Evolutionary conservation across 495 filamentous ascomycete genomes (phyloP).

Genomic region (Talaromyces thailandensis): DNA sequence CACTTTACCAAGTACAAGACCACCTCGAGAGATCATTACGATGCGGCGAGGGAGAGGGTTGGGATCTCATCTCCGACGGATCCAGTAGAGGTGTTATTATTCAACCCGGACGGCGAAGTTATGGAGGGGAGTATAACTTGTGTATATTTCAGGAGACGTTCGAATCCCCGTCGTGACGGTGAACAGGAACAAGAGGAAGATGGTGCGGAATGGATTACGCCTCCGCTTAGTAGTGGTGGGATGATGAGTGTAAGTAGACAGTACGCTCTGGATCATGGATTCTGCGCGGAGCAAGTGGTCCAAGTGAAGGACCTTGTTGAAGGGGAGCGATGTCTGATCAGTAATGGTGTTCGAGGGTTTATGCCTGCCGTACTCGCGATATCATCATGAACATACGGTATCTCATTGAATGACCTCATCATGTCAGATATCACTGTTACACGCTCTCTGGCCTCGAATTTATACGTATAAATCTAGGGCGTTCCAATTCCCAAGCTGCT

Average conservation of each 20-base stretch:
- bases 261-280: slow-evolving; percentile 60
- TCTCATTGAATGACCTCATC: not conserved
- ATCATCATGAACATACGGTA: not conserved
- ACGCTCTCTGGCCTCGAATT: not conserved
- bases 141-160: slow-evolving; percentile 61
- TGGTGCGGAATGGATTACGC: slow-evolving; percentile 28
- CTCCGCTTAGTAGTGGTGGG: slow-evolving; percentile 53
- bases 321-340: slow-evolving; percentile 75
- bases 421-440: no score
- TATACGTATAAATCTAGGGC: not conserved
- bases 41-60: slow-evolving; percentile 47
- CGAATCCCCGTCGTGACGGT: not conserved
- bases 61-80: slow-evolving; percentile 43
- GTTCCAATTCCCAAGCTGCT: not conserved
- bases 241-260: slow-evolving; percentile 74
- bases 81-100: slow-evolving; percentile 61
- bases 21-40: slow-evolving; percentile 56
- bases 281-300: slow-evolving; percentile 56
- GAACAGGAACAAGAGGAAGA: not conserved
- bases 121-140: slow-evolving; percentile 85
- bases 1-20: slow-evolving; percentile 71
- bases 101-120: slow-evolving; percentile 56
- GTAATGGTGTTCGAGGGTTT: slow-evolving; percentile 79
- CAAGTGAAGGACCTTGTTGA: slow-evolving; percentile 45
- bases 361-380: slow-evolving; percentile 29